These are phyloP conservation scores for Russula sp. DNA, from an alignment of 768 basidiomycete species.

Conservation along the genomic window DNA sequence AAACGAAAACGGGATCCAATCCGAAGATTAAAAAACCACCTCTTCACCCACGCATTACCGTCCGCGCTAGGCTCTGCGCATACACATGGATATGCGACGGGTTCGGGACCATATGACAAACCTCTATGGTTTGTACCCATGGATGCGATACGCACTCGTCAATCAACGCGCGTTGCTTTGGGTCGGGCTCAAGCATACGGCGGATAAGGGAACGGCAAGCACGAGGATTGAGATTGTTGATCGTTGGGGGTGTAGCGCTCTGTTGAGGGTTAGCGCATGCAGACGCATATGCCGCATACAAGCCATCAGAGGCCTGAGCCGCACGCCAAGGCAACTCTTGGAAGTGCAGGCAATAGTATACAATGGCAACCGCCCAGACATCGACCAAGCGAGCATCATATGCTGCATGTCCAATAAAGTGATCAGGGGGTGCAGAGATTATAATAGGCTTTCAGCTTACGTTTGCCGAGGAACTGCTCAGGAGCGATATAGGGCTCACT, in stretches of 20 bases:
- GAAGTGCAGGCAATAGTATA: constrained; percentile 98
- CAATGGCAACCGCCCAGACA: constrained; percentile 95
- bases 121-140: constrained; percentile 79
- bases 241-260: constrained; percentile 52
- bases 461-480: constrained; percentile 94
- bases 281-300: constrained; percentile 72
- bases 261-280: constrained; percentile 46
- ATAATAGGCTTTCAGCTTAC: constrained; percentile 51
- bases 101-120: constrained; percentile 61
- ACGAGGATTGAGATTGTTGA: constrained; percentile 84
- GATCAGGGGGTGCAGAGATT: constrained; percentile 37
- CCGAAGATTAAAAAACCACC: not conserved
- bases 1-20: not conserved
- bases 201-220: constrained; percentile 79
- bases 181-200: constrained; percentile 94
- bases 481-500: constrained; percentile 99
- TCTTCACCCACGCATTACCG: constrained; percentile 16
- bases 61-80: constrained; percentile 19
- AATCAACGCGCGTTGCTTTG: constrained; percentile 64
- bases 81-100: constrained; percentile 67
- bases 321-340: constrained; percentile 97
- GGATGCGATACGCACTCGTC: constrained; percentile 74
- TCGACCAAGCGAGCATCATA: constrained; percentile 97
- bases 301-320: constrained; percentile 73
- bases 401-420: constrained; percentile 43